Conservation (phyloP, 352 stramenopile species). For the Phytophthora capsici region DNA sequence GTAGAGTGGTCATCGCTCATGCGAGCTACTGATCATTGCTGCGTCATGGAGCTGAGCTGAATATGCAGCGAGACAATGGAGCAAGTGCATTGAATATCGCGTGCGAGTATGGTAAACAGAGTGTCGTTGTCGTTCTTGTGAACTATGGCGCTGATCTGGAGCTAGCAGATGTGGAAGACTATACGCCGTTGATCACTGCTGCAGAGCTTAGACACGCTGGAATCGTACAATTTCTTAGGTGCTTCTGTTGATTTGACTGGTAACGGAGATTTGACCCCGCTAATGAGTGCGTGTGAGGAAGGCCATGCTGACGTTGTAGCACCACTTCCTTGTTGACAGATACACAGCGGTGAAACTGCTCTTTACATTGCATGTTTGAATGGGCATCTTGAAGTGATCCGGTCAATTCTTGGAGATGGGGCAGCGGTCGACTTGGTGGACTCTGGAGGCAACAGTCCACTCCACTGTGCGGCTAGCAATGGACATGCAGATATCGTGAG, state of each 20-base stretch:
- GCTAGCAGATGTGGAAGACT: too few species aligned
- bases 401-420: neutral
- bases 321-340: neutral
- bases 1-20: too few species aligned
- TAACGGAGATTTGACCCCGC: neutral
- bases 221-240: too few species aligned
- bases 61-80: too few species aligned
- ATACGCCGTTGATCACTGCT: too few species aligned
- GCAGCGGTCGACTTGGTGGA: neutral
- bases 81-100: too few species aligned
- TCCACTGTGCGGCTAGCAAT: neutral
- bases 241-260: neutral
- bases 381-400: neutral
- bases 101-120: too few species aligned
- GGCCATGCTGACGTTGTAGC: neutral
- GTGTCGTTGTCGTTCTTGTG: too few species aligned
- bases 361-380: neutral
- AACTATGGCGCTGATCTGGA: too few species aligned
- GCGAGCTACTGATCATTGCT: too few species aligned
- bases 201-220: too few species aligned
- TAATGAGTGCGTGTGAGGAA: neutral
- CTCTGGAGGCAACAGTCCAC: neutral
- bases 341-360: neutral
- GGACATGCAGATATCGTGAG: neutral
- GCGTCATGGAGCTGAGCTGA: too few species aligned